Conservation (phyloP, 2,329 filamentous ascomycete genomes). For the Alternaria triticimaculans region DNA sequence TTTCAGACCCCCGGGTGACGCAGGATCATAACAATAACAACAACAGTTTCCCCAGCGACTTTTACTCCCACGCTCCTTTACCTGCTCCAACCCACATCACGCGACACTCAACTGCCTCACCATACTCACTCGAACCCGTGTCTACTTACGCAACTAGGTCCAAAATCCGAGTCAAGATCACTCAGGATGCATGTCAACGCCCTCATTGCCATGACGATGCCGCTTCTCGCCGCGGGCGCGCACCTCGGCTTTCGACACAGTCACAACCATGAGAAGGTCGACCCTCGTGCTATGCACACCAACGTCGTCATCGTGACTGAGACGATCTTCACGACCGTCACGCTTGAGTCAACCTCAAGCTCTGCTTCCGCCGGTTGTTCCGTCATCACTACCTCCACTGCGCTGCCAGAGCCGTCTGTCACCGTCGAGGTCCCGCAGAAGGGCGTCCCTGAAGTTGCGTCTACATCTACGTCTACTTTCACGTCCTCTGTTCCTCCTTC, state of each 20-base stretch:
- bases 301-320: slow-evolving; percentile 18
- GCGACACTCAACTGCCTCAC: not conserved
- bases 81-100: not conserved
- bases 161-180: not conserved
- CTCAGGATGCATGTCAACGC: not conserved
- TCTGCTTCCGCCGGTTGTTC: not conserved
- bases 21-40: not conserved
- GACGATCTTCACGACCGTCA: slow-evolving; percentile 13
- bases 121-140: not conserved
- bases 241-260: not conserved
- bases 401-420: not conserved
- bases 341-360: not conserved
- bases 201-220: not conserved
- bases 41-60: not conserved
- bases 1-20: not conserved
- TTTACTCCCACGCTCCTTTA: not conserved
- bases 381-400: not conserved
- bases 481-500: not conserved
- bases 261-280: not conserved
- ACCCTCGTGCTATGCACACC: slow-evolving; percentile 3
- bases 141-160: not conserved
- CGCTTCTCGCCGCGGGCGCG: slow-evolving; percentile 1
- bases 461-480: not conserved
- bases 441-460: not conserved
- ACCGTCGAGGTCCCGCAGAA: not conserved